Evolutionary conservation across 495 filamentous ascomycete genomes (phyloP), one percentile per base, ranked within the genome.

Genomic region (Pyrenula massariospora): DNA sequence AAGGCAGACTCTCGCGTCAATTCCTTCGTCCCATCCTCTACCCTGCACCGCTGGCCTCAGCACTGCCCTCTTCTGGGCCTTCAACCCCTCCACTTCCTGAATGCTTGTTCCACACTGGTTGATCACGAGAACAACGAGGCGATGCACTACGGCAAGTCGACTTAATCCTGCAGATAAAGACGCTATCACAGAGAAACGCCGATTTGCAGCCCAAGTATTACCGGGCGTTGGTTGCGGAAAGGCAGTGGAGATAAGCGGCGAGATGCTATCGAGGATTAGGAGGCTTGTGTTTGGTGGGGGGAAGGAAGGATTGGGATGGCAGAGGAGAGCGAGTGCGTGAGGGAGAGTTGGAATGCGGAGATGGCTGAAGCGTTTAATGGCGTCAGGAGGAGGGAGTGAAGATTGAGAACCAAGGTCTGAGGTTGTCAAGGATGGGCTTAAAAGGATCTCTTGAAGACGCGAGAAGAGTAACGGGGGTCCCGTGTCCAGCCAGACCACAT

Each of bases 401-500:
- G 49, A 50, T 1, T 12, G 23, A 24, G 47, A 49, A 48, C 63
- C 53, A 51, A 50, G 54, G 48, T 19, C 25, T 52, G 54, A 50
- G 2, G 24, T 22, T 49, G 12, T 24, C 54, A 60, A 50, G 15
- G 50, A 25, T 1, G 51, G 47, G 0, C 22, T n/a, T 8, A 53
- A 12, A 2, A 75, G 63, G 2, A 80, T 64, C 12, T 68, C 60
- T 12, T 62, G 56, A 1, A 82, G 64, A 22, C 79, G 71, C 8
- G 54, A 49, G 20, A 56, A 67, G 12, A 73, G 68, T 3, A 82
- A 25, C 1, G 71, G 70, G 47, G 72, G 73, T 22, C 76, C 71
- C 22, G 77, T 74, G 61, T 82, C 90, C 71, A 95, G 83, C 91
- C 91, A 96, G 24, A 91, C 76, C 10, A 94, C 89, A 49, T 77